Percentiles rank a stretch among this genome's conserved stretches.
These are phyloP conservation scores for Penicillium longicatenatum DNA, from an alignment of 495 filamentous ascomycete genomes.

Conservation along the genomic window DNA sequence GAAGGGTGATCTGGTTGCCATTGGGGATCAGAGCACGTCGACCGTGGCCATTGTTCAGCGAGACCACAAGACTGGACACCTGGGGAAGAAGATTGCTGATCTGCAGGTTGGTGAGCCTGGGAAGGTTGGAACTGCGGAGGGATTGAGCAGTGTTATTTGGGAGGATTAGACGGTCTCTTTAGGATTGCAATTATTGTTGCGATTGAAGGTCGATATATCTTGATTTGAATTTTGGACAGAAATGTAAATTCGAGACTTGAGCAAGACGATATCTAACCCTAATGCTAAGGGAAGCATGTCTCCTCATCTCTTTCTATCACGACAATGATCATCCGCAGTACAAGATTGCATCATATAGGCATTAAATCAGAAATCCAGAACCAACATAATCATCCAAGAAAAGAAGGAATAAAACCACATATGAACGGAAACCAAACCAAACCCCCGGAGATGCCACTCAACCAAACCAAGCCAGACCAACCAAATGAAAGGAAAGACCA, in stretches of 20 bases:
- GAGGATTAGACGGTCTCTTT: conserved; percentile 43
- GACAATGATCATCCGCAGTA: conserved; percentile 11
- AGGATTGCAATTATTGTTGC: neutral
- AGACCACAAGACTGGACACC: conserved; percentile 54
- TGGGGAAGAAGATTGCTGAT: conserved; percentile 52
- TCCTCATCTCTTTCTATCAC: conserved; percentile 14
- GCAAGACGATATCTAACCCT: neutral
- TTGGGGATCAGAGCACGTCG: conserved; percentile 61
- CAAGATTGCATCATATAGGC: conserved; percentile 21
- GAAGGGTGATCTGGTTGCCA: conserved; percentile 59
- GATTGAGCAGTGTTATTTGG: conserved; percentile 63
- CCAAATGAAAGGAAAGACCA: conserved; percentile 18
- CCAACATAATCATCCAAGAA: conserved; percentile 16
- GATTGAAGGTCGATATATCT: neutral
- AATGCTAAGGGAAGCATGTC: neutral
- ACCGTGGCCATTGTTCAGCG: conserved; percentile 62
- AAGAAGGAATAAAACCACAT: conserved; percentile 5
- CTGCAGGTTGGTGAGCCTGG: conserved; percentile 39
- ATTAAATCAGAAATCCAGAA: conserved; percentile 9
- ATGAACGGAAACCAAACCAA: conserved; percentile 7
- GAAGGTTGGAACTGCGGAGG: conserved; percentile 40
- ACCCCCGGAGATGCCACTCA: conserved; percentile 23
- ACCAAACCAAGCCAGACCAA: conserved; percentile 3
- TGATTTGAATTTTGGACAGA: conserved; percentile 1
- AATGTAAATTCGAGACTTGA: conserved; percentile 5